Evolutionary conservation across 2,329 filamentous ascomycete species (phyloP), one percentile per base, ranked within the genome.

Genomic region (Raffaelea arxii): DNA sequence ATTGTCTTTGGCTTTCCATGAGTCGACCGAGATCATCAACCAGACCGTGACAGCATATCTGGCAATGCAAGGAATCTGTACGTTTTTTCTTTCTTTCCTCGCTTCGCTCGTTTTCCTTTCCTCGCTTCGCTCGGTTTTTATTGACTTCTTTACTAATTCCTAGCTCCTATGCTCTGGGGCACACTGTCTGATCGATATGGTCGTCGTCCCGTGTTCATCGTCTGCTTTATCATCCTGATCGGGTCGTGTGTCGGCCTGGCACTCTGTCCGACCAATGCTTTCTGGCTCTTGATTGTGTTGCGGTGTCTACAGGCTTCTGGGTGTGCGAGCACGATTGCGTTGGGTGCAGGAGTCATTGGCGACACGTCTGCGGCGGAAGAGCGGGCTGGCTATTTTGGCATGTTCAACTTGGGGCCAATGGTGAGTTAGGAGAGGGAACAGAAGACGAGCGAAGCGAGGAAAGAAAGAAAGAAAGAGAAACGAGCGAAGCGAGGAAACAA

Each of bases 381-480:
- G 44, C 53, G 61, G 19, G 61, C 59, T 14, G 58, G 61, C 7
- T 62, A 58, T 46, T 59, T 63, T 41, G 61, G 61, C 25, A 55
- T 58, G 37, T 62, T 62, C 48, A 62, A 62, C 21, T 53, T 62
- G 0, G 61, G 61, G 1, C 59, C 60, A 1, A 62, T 63, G 60
- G 47, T 46, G 10, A 10, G 46, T n/a, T n/a, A n/a, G n/a, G n/a
- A n/a, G n/a, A n/a, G n/a, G n/a, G n/a, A n/a, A n/a, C n/a, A n/a
- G n/a, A n/a, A n/a, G n/a, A n/a, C n/a, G n/a, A n/a, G n/a, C n/a
- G n/a, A n/a, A n/a, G n/a, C n/a, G n/a, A n/a, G n/a, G n/a, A n/a
- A n/a, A n/a, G n/a, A n/a, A n/a, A n/a, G n/a, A n/a, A n/a, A n/a
- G n/a, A n/a, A n/a, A n/a, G n/a, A n/a, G n/a, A n/a, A n/a, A n/a